These are phyloP conservation scores for Fraxinus excelsior DNA, from an alignment of 257 asterid genomes.

Conservation along the genomic window DNA sequence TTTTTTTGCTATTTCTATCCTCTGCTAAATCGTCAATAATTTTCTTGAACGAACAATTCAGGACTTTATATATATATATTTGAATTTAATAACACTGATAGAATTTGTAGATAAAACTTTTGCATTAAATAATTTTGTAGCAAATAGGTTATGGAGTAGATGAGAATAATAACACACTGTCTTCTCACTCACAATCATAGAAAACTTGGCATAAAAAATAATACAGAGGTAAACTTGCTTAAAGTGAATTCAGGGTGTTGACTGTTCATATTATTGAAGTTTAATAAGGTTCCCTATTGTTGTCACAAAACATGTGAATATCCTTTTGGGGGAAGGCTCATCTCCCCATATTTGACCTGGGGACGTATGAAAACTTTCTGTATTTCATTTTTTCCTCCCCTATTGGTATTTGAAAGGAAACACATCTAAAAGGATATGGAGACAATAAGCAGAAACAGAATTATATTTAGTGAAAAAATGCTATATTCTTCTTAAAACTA, in stretches of 20 bases:
- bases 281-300: neutral
- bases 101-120: neutral
- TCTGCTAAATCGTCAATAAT: neutral
- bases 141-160: neutral
- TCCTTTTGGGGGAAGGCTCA: neutral
- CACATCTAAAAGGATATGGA: neutral
- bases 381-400: neutral
- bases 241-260: neutral
- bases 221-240: neutral
- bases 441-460: neutral
- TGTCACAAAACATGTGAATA: neutral
- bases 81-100: neutral
- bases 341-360: neutral
- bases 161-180: neutral
- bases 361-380: neutral
- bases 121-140: neutral
- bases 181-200: neutral
- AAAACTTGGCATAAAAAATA: neutral
- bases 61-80: neutral
- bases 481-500: neutral
- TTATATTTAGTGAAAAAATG: neutral
- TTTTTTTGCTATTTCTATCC: neutral
- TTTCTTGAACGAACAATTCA: neutral
- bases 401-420: neutral
- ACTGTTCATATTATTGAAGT: neutral